Percentiles rank a stretch among this genome's conserved stretches.
phyloP scores from a whole-genome alignment of 2,329 filamentous ascomycete species.

The Hymenoscyphus occultus region DNA sequence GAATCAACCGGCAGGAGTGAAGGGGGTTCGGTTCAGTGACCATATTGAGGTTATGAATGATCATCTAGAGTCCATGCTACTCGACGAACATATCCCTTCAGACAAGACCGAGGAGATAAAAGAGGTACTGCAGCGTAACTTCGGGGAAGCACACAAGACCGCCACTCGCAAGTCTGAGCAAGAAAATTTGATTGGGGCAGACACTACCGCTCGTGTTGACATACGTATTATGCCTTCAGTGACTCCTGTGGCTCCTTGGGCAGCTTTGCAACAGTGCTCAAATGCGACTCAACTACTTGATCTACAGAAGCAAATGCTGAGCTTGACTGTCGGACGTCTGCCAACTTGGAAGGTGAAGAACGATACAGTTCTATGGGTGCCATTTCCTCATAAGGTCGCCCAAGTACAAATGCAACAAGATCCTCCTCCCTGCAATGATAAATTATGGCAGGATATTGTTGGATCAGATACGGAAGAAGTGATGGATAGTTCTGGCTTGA shows the following conservation, averaged over 20 bases:
- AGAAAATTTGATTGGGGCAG: conserved; percentile 33
- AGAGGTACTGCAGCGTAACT: conserved; percentile 30
- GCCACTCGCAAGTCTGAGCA: conserved; percentile 31
- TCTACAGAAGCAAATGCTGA: conserved; percentile 33
- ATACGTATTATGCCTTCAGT: conserved; percentile 47
- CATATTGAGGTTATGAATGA: conserved; percentile 30
- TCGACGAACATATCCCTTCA: conserved; percentile 12
- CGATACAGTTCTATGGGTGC: conserved; percentile 43
- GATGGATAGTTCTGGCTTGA: conserved; percentile 41
- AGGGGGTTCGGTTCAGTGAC: conserved; percentile 32
- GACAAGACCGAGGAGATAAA: conserved; percentile 13
- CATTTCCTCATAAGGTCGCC: conserved; percentile 40
- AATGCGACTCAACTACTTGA: conserved; percentile 31
- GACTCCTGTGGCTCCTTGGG: conserved; percentile 46
- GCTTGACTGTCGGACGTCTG: conserved; percentile 27
- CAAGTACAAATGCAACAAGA: conserved; percentile 39
- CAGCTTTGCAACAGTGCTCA: conserved; percentile 21
- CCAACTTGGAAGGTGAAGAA: conserved; percentile 41
- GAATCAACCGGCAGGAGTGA: conserved; percentile 12
- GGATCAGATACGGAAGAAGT: conserved; percentile 29
- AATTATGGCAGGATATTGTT: conserved; percentile 39
- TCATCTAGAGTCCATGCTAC: conserved; percentile 25
- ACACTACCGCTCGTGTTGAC: conserved; percentile 44
- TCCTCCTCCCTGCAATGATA: conserved; percentile 42
- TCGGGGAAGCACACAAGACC: conserved; percentile 22